Conservation (phyloP, 257 asterid species). For the Echites panduratus region DNA sequence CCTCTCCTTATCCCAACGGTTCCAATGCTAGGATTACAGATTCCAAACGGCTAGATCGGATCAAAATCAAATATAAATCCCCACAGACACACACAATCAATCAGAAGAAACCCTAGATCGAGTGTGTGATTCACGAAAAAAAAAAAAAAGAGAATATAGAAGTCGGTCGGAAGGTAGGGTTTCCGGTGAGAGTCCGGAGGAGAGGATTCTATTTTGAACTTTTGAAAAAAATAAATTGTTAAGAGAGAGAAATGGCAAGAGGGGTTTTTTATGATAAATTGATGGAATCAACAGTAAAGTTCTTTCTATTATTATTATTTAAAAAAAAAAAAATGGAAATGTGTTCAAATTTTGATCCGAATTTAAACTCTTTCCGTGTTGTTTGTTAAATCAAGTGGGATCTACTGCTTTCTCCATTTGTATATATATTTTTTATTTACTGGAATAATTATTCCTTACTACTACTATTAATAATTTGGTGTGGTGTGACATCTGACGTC, state of each 20-base stretch:
- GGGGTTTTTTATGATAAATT: conserved; percentile 12
- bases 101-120: conserved; percentile 24
- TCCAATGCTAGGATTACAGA: conserved; percentile 8
- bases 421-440: neutral
- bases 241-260: conserved; percentile 16
- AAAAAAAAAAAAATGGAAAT: neutral
- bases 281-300: neutral
- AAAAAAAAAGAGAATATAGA: neutral
- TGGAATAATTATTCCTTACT: neutral
- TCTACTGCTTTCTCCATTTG: too few species aligned
- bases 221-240: conserved; percentile 30
- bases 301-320: neutral
- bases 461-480: too few species aligned
- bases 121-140: neutral
- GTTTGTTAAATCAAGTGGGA: neutral
- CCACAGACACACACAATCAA: conserved; percentile 1
- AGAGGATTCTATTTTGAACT: conserved; percentile 30
- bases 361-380: neutral
- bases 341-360: neutral
- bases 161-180: conserved; percentile 24
- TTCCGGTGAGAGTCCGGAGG: conserved; percentile 30
- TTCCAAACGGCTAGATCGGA: conserved; percentile 32
- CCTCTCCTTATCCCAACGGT: conserved; percentile 12
- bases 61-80: conserved; percentile 1
- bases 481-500: neutral